phyloP scores from a whole-genome alignment of 2,329 filamentous ascomycete species.

The Chlorencoelia australis region DNA sequence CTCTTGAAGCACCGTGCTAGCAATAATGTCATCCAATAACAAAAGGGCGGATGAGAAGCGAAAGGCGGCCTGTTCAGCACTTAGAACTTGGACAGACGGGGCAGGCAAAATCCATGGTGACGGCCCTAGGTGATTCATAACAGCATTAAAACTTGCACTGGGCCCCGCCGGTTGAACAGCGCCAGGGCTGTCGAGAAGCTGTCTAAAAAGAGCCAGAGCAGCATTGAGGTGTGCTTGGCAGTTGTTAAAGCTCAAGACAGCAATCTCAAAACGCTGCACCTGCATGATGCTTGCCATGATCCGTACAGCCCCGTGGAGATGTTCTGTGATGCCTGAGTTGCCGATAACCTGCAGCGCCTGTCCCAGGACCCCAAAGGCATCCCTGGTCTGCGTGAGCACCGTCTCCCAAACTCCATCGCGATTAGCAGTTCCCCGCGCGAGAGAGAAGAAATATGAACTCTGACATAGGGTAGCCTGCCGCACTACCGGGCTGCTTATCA shows the following conservation, averaged over 20 bases:
- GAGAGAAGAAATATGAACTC: constrained; percentile 44
- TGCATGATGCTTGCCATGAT: constrained; percentile 43
- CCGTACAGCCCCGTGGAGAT: constrained; percentile 23
- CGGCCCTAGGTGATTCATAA: constrained; percentile 11
- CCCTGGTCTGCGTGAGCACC: constrained; percentile 27
- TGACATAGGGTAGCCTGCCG: constrained; percentile 45
- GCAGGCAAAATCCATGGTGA: constrained; percentile 8
- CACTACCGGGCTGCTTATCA: constrained; percentile 45
- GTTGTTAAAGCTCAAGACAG: constrained; percentile 36
- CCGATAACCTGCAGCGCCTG: constrained; percentile 27
- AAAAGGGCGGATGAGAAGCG: constrained; percentile 42
- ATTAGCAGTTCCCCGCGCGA: constrained; percentile 9
- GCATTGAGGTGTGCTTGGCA: constrained; percentile 43
- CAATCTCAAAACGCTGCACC: constrained; percentile 42
- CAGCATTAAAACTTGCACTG: constrained; percentile 10
- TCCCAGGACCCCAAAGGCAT: constrained; percentile 34
- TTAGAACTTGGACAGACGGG: constrained; percentile 21
- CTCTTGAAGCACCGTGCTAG: constrained; percentile 36
- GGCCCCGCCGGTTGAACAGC: constrained; percentile 2
- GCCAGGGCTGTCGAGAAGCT: constrained; percentile 25
- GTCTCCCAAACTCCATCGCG: constrained; percentile 32
- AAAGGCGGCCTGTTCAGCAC: constrained; percentile 39
- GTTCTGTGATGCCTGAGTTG: constrained; percentile 9
- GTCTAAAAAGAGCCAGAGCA: constrained; percentile 39
- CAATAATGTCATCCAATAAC: constrained; percentile 39